A percentile compares a stretch with the other conserved stretches of the same genome.
Conservation (phyloP, 306 rosid genomes). For the Betula pendula region DNA sequence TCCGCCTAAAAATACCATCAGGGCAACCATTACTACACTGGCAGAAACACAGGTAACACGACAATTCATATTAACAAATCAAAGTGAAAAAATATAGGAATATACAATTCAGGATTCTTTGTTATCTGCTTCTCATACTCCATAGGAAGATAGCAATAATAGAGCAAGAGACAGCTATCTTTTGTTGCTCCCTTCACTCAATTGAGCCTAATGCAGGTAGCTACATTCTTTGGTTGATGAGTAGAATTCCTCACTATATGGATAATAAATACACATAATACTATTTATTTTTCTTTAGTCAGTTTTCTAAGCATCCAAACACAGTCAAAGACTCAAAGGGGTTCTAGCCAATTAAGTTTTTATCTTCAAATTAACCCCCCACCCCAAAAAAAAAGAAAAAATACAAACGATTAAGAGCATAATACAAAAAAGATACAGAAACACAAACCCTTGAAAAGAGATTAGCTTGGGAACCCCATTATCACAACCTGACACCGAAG, state of each 20-base stretch:
- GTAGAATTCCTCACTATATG: neutral
- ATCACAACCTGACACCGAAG: constrained; percentile 15
- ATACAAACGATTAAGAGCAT: neutral
- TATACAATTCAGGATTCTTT: neutral
- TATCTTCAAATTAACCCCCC: neutral
- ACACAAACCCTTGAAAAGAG: constrained; percentile 27
- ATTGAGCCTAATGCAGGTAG: neutral
- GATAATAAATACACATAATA: neutral
- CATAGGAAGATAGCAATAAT: neutral
- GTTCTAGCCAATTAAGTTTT: neutral
- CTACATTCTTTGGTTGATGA: neutral
- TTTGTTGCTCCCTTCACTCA: neutral
- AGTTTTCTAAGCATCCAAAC: neutral
- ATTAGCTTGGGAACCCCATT: constrained; percentile 14
- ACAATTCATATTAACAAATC: neutral
- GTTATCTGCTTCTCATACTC: neutral
- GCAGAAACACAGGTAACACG: neutral
- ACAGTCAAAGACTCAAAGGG: too few relatives aligned
- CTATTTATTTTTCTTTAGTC: neutral
- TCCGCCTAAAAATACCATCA: constrained; percentile 24
- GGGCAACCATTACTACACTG: too few relatives aligned
- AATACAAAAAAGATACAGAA: neutral
- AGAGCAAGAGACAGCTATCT: neutral
- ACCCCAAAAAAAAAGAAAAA: too few relatives aligned
- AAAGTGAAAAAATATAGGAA: neutral